Evolutionary conservation across 2,329 filamentous ascomycete genomes (phyloP), one percentile per base, ranked within the genome.

Genomic region (Phaeosphaeria sp.): DNA sequence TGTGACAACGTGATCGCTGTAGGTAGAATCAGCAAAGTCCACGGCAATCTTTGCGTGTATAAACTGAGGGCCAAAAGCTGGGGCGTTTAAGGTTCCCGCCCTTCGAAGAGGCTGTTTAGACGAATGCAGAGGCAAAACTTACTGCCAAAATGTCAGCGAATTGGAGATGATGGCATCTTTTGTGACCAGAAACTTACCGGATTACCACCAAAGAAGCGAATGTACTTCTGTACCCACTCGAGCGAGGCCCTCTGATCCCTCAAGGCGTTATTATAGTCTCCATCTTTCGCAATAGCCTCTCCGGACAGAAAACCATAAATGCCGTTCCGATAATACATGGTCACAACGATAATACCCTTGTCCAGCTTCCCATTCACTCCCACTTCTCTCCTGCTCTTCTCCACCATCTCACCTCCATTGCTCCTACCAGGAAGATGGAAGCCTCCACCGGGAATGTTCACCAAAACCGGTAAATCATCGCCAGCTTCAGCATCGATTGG

Each of bases 391-490:
- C 71, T 60, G 33, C 66, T 66, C 62, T 74, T 74, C 52, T 68
- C 68, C 25, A 72, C 70, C 64, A 73, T 68, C 46, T 71, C 71
- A 5, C 64, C 67, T 27, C 71, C 71, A 49, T 72, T 74, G 46
- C 69, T 66, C 30, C 72, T 64, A 7, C 72, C 72, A 17, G 72
- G 72, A 2, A 73, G 54, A 51, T 80, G 78, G 67, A 80, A 80
- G 0, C 78, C 78, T 43, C 78, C 79, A 6, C 80, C 80, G 21
- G 81, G 80, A 66, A 81, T 81, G 59, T 81, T 81, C 1, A 82
- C 76, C 20, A 79, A 64, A 0, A 81, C 78, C 27, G 77, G 66
- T 13, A 74, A 50, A 39, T 74, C 71, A 23, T 74, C 72, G 11
- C 72, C 72, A 25, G 71, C 52, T 48, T 73, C 65, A 11, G 72